Evolutionary conservation across 345 rosid species (phyloP).

Genomic region (Camelina hispida): DNA sequence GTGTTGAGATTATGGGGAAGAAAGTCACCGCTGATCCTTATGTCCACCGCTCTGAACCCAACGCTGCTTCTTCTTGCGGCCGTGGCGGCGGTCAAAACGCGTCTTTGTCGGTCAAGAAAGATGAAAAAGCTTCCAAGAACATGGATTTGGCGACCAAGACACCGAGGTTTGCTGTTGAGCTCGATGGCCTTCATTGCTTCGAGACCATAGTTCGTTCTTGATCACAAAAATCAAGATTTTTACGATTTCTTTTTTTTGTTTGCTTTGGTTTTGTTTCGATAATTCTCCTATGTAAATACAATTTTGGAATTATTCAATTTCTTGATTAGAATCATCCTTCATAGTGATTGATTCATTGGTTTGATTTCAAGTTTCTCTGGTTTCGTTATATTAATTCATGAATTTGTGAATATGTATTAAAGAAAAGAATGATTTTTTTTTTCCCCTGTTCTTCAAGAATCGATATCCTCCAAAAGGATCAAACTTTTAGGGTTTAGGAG

Average conservation of each 20-base stretch:
- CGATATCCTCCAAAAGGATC: background rate
- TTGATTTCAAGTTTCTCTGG: background rate
- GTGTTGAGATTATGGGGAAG: constrained; percentile 65
- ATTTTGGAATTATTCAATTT: constrained; percentile 8
- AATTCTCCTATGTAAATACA: constrained; percentile 13
- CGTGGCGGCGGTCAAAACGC: constrained; percentile 4
- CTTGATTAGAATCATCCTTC: constrained; percentile 10
- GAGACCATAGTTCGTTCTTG: constrained; percentile 60
- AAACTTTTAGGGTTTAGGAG: constrained; percentile 14
- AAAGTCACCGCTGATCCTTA: constrained; percentile 40
- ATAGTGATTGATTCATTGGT: constrained; percentile 30
- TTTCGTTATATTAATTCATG: constrained; percentile 14
- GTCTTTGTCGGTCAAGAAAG: constrained; percentile 29
- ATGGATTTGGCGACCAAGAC: constrained; percentile 18
- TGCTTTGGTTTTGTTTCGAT: background rate
- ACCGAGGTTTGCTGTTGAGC: constrained; percentile 59
- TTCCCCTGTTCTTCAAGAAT: background rate
- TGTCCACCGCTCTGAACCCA: constrained; percentile 35
- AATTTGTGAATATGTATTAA: background rate
- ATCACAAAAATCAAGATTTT: background rate
- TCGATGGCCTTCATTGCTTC: constrained; percentile 74
- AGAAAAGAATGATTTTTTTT: background rate
- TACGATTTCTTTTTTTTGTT: background rate
- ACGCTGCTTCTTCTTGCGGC: constrained; percentile 20
- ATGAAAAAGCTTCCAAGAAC: constrained; percentile 22